Base-by-base conservation (phyloP, 768 basidiomycete genomes). In the Cystobasidium tubakii region DNA sequence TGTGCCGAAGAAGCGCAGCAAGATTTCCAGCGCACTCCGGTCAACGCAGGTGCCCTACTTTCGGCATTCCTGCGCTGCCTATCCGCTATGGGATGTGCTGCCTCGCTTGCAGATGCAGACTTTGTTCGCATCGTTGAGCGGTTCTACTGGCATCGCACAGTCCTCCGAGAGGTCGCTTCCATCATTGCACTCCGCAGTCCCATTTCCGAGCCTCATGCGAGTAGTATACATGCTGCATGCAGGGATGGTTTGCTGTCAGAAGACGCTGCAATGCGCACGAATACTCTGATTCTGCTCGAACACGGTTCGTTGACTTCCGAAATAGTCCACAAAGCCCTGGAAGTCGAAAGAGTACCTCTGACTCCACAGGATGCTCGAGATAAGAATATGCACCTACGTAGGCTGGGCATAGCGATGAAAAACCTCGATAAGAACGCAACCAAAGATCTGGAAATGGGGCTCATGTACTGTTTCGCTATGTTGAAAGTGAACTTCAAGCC, bases 401-500 rank as follows among this genome's bases (percentile, higher is more conserved):
- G 89, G 65, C 84, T 94, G 1, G 87, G 85, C 0, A 85, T 77
- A 1, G 73, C 79, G 9, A 75, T 80, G 0, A 54, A 78, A 25
- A 33, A 13, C 4, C 25, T 36, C 19, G 54, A 29, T 0, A 23
- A 27, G 0, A 62, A 55, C 33, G 74, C 7, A 53, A 43, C 39
- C 53, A 75, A 57, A 65, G 46, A 50, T 12, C 21, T 74, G 1
- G 31, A 72, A 21, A 39, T 74, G 7, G 74, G 43, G 15, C 33
- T 73, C 15, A 7, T 42, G 1, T 71, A 27, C 21, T 31, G 15
- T 42, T 29, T 71, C 64, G 31, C 63, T 62, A 46, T 54, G 29
- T 84, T 97, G 66, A 97, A 98, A 82, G 89, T 97, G 74, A 95
- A 93, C 80, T 82, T 98, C 55, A 86, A 91, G 33, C 96, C 96